These are phyloP conservation scores for Phaeophleospora eucalypticola DNA, from an alignment of 2,329 filamentous ascomycete species.

Conservation along the genomic window DNA sequence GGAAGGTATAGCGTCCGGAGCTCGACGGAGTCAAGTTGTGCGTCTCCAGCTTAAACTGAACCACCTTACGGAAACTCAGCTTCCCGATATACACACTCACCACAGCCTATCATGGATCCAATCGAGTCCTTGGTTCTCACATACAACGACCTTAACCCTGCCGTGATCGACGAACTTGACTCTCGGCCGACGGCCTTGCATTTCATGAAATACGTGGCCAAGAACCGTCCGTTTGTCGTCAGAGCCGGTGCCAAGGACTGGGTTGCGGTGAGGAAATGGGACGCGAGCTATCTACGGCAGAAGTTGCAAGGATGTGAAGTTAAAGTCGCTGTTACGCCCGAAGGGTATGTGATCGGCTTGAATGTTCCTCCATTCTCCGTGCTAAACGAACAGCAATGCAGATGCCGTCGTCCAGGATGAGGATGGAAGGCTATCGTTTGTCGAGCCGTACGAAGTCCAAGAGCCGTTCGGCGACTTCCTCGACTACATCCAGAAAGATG, in stretches of 20 bases:
- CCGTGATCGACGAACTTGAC: conserved; percentile 55
- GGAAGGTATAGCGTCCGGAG: too few relatives aligned
- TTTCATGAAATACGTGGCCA: conserved; percentile 72
- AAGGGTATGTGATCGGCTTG: conserved; percentile 49
- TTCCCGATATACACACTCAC: too few relatives aligned
- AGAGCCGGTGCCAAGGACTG: conserved; percentile 58
- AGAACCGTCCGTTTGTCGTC: conserved; percentile 71
- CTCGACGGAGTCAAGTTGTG: too few relatives aligned
- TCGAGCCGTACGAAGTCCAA: conserved; percentile 67
- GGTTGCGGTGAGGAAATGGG: conserved; percentile 62
- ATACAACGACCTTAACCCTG: conserved; percentile 70
- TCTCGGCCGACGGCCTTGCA: conserved; percentile 69
- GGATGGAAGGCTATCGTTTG: conserved; percentile 51
- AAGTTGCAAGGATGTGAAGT: conserved; percentile 56
- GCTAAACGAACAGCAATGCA: conserved; percentile 50
- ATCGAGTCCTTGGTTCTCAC: conserved; percentile 51
- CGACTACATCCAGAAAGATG: conserved; percentile 53
- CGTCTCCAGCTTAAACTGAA: too few relatives aligned
- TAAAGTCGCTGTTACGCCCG: conserved; percentile 74
- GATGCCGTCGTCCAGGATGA: conserved; percentile 60
- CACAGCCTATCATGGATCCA: neutral
- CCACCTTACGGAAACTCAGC: too few relatives aligned
- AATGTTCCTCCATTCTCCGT: neutral
- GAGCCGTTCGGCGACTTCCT: conserved; percentile 62
- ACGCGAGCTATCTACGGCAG: conserved; percentile 54